These are phyloP conservation scores for Arctostaphylos glauca DNA, from an alignment of 148 eudicot genomes.

Conservation along the genomic window DNA sequence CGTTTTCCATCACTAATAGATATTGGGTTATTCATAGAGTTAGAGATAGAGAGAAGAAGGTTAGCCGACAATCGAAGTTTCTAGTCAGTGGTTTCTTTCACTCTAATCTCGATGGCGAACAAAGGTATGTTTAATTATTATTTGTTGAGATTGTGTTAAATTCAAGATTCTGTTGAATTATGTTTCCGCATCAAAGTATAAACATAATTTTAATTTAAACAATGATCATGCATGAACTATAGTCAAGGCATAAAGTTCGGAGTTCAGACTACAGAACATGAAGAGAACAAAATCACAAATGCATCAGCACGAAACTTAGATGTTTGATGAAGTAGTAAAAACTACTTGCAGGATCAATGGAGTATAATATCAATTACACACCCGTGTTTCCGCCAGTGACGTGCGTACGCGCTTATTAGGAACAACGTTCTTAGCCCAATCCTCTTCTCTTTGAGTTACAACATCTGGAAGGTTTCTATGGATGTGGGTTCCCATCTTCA, in stretches of 20 bases:
- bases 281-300: background rate
- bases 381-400: conserved; percentile 38
- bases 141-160: too few species aligned
- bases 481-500: conserved; percentile 37
- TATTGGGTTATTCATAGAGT: too few species aligned
- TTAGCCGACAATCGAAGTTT: too few species aligned
- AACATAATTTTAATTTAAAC: background rate
- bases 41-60: too few species aligned
- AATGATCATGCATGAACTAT: background rate
- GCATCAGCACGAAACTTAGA: background rate
- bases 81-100: too few species aligned
- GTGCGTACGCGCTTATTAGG: conserved; percentile 47
- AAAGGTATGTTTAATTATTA: too few species aligned
- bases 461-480: conserved; percentile 35
- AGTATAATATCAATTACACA: conserved; percentile 18
- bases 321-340: background rate
- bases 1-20: too few species aligned
- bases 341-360: background rate
- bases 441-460: conserved; percentile 40
- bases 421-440: conserved; percentile 21
- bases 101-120: too few species aligned
- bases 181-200: too few species aligned
- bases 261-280: background rate
- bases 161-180: too few species aligned
- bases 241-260: background rate